Evolutionary conservation across 192 early-diverging fungal species (phyloP).

Genomic region (Podochytrium sp.): DNA sequence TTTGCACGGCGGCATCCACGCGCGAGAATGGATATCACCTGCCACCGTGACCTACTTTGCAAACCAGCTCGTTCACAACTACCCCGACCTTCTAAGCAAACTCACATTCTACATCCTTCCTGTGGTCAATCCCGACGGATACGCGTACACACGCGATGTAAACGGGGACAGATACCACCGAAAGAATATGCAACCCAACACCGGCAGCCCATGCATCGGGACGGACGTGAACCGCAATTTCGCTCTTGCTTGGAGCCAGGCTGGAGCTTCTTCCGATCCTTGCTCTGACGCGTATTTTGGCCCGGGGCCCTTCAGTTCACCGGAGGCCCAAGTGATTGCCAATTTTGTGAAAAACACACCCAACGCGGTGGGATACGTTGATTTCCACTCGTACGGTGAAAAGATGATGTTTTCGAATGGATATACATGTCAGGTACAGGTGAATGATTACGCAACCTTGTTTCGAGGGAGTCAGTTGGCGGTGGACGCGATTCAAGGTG

Average conservation of each 20-base stretch:
- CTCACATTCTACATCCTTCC: conserved; percentile 64
- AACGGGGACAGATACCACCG: conserved; percentile 38
- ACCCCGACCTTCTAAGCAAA: conserved; percentile 42
- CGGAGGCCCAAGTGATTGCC: conserved; percentile 51
- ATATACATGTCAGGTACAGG: conserved; percentile 20
- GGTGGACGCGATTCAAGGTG: conserved; percentile 29
- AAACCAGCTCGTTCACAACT: conserved; percentile 39
- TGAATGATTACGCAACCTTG: conserved; percentile 31
- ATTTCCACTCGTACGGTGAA: conserved; percentile 61
- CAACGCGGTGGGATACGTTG: conserved; percentile 47
- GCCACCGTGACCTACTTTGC: conserved; percentile 52
- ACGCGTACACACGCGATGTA: conserved; percentile 43
- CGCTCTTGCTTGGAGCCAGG: conserved; percentile 46
- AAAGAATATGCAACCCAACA: conserved; percentile 54
- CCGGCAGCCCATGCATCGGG: conserved; percentile 47
- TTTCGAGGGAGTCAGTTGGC: conserved; percentile 15
- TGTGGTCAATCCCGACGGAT: conserved; percentile 65
- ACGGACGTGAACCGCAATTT: conserved; percentile 60
- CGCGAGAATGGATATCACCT: conserved; percentile 65
- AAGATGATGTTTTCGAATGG: conserved; percentile 57
- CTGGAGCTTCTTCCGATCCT: conserved; percentile 52
- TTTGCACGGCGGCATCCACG: conserved; percentile 59
- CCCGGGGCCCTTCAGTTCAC: conserved; percentile 34
- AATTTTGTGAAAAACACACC: conserved; percentile 44
- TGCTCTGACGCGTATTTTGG: conserved; percentile 57